Evolutionary conservation across 495 filamentous ascomycete genomes (phyloP), one percentile per base, ranked within the genome.

Genomic region (Tuber magnatum): DNA sequence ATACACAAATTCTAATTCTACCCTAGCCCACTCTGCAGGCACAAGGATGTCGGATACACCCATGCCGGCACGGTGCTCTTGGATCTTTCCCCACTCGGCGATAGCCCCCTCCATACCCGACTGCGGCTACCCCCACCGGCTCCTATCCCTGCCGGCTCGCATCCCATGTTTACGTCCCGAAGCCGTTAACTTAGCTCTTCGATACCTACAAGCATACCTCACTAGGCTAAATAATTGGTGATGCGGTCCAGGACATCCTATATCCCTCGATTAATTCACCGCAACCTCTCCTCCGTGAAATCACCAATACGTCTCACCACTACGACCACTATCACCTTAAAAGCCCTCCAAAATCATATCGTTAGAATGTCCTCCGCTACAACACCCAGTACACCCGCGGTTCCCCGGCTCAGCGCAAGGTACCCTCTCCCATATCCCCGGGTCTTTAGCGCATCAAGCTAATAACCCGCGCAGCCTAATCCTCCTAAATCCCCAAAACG

Each of bases 401-500:
- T 72, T 61, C 84, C 84, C 28, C 77, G 76, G 42, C 83, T 85
- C 12, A 85, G 84, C 73, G 82, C 85, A 9, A 85, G 83, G 84
- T 83, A 83, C 38, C 42, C 22, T 22, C 28, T 68, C 51, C 24
- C 43, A 46, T 35, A 18, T 70, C 43, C 42, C 20, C 38, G 70
- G 22, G 22, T 69, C 69, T 78, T 81, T 32, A 73, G 75, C 32
- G 43, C 72, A 61, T 75, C 46, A 61, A 28, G 14, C 40, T 74
- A 72, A 80, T 51, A 69, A 76, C 51, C 28, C 65, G 28, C 9
- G 39, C 65, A 97, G 93, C 81, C 89, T 99, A 68, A 86, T 99
- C 69, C 87, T 98, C 41, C 84, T 99, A 61, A 97, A 95, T 0
- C 91, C 93, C 0, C 86, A 86, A 73, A 97, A 97, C 82, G 89